Base-by-base conservation (phyloP, 805 yeast species). In the Saturnispora hagleri region DNA sequence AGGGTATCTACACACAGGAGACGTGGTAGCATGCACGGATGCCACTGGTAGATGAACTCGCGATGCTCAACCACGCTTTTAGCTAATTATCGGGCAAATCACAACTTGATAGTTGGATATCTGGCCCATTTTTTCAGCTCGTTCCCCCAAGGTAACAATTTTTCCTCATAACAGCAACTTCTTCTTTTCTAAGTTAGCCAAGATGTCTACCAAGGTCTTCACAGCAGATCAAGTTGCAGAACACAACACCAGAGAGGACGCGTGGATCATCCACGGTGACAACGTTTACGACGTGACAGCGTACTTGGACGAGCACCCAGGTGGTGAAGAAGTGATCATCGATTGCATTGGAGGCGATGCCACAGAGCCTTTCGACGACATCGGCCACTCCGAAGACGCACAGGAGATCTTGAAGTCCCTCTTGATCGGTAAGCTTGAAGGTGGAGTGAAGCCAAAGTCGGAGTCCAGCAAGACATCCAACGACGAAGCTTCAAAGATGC, bases 381-480 rank as follows among this genome's bases (percentile, higher is more conserved):
- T 93, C 65, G 99, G 99, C 35, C 99, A 93, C 72, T 89, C 98
- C 35, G 97, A 90, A 57, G 97, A 90, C 59, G 98, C 99, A 41
- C 81, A 82, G 60, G 93, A 84, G 61, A 74, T 84, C 59, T 73
- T 93, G 62, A 74, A 71, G 44, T 80, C 77, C 41, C 72, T 89
- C 64, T 73, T 77, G 59, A 77, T 93, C 53, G 99, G 99, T 58
- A 82, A 77, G 50, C 75, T 91, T 49, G 90, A 89, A 48, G 71
- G 71, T 63, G 86, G 82, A 46, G 76, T 77, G 40, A 64, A 59
- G 15, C 53, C 56, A 8, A 52, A 61, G 43, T 3, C 42, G 22
- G 44, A 60, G 17, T 48, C 60, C 2, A 24, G 57, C 34, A 49
- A 17, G 47, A 54, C 22, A 38, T 56, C 13, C 36, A 64, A 42